Evolutionary conservation across 2,329 filamentous ascomycete genomes (phyloP).

Genomic region (Penicillium brevicompactum): DNA sequence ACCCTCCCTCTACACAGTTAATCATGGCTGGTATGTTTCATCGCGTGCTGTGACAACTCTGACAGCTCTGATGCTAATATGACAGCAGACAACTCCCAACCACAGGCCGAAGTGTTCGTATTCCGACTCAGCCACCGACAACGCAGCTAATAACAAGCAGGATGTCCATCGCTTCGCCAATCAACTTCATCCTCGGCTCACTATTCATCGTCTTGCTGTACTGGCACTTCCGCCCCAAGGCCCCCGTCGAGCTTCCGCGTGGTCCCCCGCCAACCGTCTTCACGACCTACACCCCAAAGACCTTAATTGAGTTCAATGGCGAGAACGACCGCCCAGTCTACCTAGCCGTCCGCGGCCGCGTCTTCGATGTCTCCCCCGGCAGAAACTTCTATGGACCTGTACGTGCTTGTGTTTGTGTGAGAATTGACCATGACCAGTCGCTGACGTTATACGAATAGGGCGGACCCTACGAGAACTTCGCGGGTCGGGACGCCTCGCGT

Average conservation of each 20-base stretch:
- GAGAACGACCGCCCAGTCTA: conserved; percentile 73
- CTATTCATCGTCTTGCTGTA: conserved; percentile 61
- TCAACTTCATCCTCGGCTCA: conserved; percentile 63
- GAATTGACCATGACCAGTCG: not conserved
- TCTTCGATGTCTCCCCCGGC: conserved; percentile 87
- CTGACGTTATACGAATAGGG: conserved; percentile 49
- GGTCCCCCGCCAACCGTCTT: conserved; percentile 73
- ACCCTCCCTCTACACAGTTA: conserved; percentile 4
- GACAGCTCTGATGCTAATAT: conserved; percentile 13
- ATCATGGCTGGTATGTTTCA: conserved; percentile 18
- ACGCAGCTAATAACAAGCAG: conserved; percentile 26
- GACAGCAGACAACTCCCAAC: conserved; percentile 26
- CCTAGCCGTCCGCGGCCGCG: conserved; percentile 83
- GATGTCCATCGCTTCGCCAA: conserved; percentile 58
- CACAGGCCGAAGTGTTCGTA: conserved; percentile 41
- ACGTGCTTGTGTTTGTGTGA: conserved; percentile 16
- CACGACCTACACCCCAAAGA: conserved; percentile 79
- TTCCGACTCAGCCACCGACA: not conserved
- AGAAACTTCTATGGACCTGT: conserved; percentile 91
- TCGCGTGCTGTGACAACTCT: not conserved
- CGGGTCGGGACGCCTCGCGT: conserved; percentile 84
- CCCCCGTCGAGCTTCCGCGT: conserved; percentile 54
- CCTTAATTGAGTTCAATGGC: conserved; percentile 86
- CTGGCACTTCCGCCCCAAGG: conserved; percentile 59
- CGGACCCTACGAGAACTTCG: conserved; percentile 94